phyloP scores from a whole-genome alignment of 768 basidiomycete genomes.

The Boletus sp. region DNA sequence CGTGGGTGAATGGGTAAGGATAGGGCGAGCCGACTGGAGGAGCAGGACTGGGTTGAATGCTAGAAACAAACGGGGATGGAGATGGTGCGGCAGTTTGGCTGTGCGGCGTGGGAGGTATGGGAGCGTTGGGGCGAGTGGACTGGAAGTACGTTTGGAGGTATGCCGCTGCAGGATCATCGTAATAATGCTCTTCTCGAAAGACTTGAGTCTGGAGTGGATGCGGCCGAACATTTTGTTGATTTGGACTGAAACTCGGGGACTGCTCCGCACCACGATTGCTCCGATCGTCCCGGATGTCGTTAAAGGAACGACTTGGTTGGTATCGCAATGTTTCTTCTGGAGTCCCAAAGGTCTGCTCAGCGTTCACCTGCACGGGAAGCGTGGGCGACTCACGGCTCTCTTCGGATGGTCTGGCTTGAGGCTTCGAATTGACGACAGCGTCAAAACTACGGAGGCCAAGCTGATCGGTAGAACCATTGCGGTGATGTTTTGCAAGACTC shows the following conservation, averaged over 20 bases:
- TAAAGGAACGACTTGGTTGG: constrained; percentile 20
- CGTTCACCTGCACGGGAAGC: constrained; percentile 4
- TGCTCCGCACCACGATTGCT: constrained; percentile 21
- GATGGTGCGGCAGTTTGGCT: constrained; percentile 72
- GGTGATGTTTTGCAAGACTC: constrained; percentile 46
- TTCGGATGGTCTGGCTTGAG: constrained; percentile 24
- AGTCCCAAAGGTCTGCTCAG: constrained; percentile 15
- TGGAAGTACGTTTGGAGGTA: constrained; percentile 60
- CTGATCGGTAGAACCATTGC: constrained; percentile 60
- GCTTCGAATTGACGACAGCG: constrained; percentile 49
- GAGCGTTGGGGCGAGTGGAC: constrained; percentile 65
- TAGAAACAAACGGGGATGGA: constrained; percentile 62
- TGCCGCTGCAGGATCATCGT: constrained; percentile 57
- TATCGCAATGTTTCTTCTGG: constrained; percentile 18
- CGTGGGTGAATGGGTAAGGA: constrained; percentile 73
- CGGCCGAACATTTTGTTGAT: constrained; percentile 31
- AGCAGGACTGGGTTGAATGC: constrained; percentile 51
- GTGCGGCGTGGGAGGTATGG: constrained; percentile 77
- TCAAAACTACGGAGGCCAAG: constrained; percentile 60
- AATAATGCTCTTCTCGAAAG: constrained; percentile 56
- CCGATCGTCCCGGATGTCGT: constrained; percentile 23
- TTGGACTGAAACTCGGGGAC: constrained; percentile 13
- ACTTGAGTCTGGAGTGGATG: constrained; percentile 39
- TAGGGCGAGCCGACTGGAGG: constrained; percentile 71
- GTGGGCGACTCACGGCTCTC: constrained; percentile 29